Conservation (phyloP, 1,284 basidiomycete genomes). For the Chondrostereum purpureum region DNA sequence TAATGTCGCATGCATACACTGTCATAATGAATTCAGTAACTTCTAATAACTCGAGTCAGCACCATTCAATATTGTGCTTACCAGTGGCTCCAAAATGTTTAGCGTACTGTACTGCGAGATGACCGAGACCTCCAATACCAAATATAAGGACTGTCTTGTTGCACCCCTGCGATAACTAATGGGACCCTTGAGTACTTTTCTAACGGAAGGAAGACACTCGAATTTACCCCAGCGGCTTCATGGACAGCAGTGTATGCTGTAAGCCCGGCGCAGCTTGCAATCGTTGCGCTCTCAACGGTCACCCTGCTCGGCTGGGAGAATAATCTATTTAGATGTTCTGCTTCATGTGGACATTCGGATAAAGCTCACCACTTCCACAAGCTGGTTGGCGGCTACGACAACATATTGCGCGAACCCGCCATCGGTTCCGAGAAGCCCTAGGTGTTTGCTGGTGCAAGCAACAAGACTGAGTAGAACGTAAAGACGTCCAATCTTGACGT, state of each 20-base stretch:
- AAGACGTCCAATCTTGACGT: slow-evolving; percentile 13
- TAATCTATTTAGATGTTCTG: background rate
- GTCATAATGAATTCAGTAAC: background rate
- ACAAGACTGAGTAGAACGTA: slow-evolving; percentile 14
- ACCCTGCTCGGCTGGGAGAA: slow-evolving; percentile 17
- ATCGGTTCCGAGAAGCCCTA: slow-evolving; percentile 16
- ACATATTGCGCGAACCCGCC: slow-evolving; percentile 21
- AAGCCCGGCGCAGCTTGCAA: slow-evolving; percentile 20
- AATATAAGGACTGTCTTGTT: slow-evolving; percentile 20
- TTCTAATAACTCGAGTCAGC: background rate
- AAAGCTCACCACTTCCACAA: slow-evolving; percentile 18
- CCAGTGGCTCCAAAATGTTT: slow-evolving; percentile 19
- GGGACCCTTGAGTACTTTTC: background rate
- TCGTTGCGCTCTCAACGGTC: slow-evolving; percentile 18
- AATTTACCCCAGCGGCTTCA: slow-evolving; percentile 17
- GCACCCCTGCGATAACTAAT: background rate
- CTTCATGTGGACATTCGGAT: background rate
- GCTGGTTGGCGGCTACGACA: slow-evolving; percentile 13
- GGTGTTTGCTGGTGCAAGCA: slow-evolving; percentile 12
- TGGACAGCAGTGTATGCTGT: slow-evolving; percentile 21
- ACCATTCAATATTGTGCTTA: background rate
- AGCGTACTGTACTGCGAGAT: slow-evolving; percentile 23
- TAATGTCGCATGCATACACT: slow-evolving; percentile 22
- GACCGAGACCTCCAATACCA: slow-evolving; percentile 25
- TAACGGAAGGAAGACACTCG: background rate